These are phyloP conservation scores for Lyophyllum shimeji DNA, from an alignment of 768 basidiomycete species.

Conservation along the genomic window DNA sequence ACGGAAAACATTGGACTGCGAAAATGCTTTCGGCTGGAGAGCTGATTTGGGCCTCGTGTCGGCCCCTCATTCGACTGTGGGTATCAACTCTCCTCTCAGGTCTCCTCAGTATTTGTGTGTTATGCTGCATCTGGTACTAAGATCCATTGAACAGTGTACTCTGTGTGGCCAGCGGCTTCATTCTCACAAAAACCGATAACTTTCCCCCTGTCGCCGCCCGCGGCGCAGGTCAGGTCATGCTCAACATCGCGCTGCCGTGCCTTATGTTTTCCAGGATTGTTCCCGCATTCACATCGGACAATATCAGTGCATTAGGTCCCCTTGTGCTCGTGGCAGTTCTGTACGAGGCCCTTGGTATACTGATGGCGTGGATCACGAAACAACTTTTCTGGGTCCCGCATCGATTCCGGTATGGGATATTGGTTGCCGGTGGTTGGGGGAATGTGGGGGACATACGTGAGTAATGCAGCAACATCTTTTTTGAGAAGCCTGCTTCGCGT, in stretches of 20 bases:
- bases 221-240: conserved; percentile 57
- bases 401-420: conserved; percentile 68
- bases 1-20: background rate
- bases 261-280: conserved; percentile 75
- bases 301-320: conserved; percentile 61
- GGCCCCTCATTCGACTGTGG: conserved; percentile 61
- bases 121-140: conserved; percentile 1
- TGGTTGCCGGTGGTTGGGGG: conserved; percentile 68
- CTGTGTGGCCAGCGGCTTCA: conserved; percentile 54
- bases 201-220: conserved; percentile 58
- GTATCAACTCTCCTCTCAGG: conserved; percentile 17
- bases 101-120: background rate
- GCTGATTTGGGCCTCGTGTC: conserved; percentile 62
- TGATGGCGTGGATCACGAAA: conserved; percentile 53
- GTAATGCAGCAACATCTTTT: conserved; percentile 19
- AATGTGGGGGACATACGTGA: conserved; percentile 73
- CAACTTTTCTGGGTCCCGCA: conserved; percentile 78
- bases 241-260: conserved; percentile 65
- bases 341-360: conserved; percentile 57
- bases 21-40: conserved; percentile 37
- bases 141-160: conserved; percentile 41
- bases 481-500: background rate
- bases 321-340: conserved; percentile 58
- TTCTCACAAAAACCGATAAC: conserved; percentile 58
- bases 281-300: conserved; percentile 59